A percentile compares a stretch with the other conserved stretches of the same genome.
Conservation (phyloP, 2,329 filamentous ascomycete species). For the Pseudogymnoascus sp. region DNA sequence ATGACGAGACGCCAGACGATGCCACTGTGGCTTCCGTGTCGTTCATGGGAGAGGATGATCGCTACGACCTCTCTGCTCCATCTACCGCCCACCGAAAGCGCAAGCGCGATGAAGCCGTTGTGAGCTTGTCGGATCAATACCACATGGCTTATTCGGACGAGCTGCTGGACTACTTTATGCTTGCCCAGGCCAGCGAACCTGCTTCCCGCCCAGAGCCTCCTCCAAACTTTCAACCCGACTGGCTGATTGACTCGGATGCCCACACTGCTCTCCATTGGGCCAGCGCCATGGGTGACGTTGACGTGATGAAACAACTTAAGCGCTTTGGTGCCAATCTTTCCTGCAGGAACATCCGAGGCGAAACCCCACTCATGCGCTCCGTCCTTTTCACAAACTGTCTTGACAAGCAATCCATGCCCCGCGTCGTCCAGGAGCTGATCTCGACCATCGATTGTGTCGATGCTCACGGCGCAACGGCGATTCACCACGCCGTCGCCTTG, state of each 20-base stretch:
- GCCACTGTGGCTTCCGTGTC: constrained; percentile 81
- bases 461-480: constrained; percentile 74
- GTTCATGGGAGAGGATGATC: constrained; percentile 76
- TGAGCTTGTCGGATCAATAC: constrained; percentile 66
- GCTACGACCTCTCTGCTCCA: constrained; percentile 61
- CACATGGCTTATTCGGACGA: constrained; percentile 90
- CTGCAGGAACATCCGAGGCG: constrained; percentile 63
- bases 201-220: constrained; percentile 71
- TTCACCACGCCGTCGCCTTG: constrained; percentile 88
- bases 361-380: constrained; percentile 89
- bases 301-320: constrained; percentile 82
- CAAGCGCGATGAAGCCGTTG: constrained; percentile 61
- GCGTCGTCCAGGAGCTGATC: constrained; percentile 74
- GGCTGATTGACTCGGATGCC: constrained; percentile 84
- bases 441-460: constrained; percentile 75
- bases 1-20: constrained; percentile 69
- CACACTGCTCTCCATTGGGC: constrained; percentile 97
- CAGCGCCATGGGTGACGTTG: constrained; percentile 91
- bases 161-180: constrained; percentile 91
- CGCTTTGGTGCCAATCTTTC: constrained; percentile 68
- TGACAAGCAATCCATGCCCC: constrained; percentile 84
- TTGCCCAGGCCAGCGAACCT: constrained; percentile 69
- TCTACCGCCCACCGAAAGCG: constrained; percentile 62
- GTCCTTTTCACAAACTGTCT: constrained; percentile 96
- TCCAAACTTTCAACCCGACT: constrained; percentile 77